phyloP scores from a whole-genome alignment of 176 grass and related monocot species.

The Stipa capillata region DNA sequence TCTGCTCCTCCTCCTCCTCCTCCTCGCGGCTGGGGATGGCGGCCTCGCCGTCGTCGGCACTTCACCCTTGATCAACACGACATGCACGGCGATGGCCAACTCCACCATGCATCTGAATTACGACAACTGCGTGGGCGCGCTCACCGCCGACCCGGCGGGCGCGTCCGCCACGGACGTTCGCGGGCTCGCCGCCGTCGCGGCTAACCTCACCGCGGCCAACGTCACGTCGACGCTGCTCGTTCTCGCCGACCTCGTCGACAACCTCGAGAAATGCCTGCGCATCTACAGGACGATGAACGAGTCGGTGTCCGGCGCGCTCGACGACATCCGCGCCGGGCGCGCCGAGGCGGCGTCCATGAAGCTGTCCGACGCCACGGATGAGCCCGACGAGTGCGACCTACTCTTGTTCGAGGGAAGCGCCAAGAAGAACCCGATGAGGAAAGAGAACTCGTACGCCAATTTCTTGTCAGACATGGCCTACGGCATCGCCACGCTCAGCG shows the following conservation, averaged over 20 bases:
- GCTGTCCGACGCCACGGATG: too few species aligned
- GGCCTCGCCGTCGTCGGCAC: neutral
- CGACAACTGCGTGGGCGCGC: constrained; percentile 8
- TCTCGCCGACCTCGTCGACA: neutral
- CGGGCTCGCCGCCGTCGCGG: constrained; percentile 17
- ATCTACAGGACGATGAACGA: neutral
- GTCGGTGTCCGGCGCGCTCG: neutral
- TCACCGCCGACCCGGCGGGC: neutral
- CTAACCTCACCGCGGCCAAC: neutral
- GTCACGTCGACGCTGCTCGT: neutral
- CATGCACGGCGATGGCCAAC: neutral
- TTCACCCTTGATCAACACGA: neutral
- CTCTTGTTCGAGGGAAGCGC: too few species aligned
- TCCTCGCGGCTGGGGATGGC: neutral
- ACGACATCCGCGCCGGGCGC: neutral
- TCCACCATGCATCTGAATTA: neutral
- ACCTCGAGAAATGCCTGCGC: neutral
- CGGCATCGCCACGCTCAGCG: too few species aligned
- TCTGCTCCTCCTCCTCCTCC: neutral
- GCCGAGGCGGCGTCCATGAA: neutral
- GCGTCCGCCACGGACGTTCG: neutral
- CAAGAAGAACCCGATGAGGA: too few species aligned
- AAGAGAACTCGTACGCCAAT: too few species aligned
- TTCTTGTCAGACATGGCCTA: too few species aligned
- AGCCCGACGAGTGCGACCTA: too few species aligned